Conservation (phyloP, 83 land plant genomes). For the Diphasiastrum complanatum region DNA sequence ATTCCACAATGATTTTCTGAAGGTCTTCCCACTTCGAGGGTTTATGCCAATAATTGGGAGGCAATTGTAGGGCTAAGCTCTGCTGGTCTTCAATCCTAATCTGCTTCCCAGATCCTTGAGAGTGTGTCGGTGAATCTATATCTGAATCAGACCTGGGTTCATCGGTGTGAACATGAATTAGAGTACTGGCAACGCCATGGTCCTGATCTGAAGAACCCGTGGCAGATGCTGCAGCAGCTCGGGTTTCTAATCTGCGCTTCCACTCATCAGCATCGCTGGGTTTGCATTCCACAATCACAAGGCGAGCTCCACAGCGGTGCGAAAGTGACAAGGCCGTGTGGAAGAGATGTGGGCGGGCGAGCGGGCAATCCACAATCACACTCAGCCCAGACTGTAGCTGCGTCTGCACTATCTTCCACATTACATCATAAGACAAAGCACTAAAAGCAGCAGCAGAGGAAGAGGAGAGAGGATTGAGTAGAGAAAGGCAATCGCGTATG, state of each 20-base stretch:
- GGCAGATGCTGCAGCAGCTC: slow-evolving; percentile 10
- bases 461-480: slow-evolving; percentile 16
- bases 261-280: slow-evolving; percentile 42
- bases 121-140: no score
- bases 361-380: slow-evolving; percentile 63
- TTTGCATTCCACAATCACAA: slow-evolving; percentile 53
- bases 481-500: slow-evolving; percentile 43
- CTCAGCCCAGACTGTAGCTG: slow-evolving; percentile 54
- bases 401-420: slow-evolving; percentile 45
- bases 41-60: no score
- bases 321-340: slow-evolving; percentile 29
- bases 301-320: slow-evolving; percentile 8
- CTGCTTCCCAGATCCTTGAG: no score
- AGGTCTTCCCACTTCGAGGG: slow-evolving; percentile 21
- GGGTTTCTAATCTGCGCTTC: slow-evolving; percentile 44
- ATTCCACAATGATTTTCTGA: slow-evolving; percentile 14
- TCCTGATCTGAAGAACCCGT: neutral
- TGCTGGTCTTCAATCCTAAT: no score
- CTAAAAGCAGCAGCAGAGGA: slow-evolving; percentile 37
- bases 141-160: no score
- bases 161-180: no score
- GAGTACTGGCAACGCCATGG: no score
- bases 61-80: no score
- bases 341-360: slow-evolving; percentile 53
- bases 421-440: slow-evolving; percentile 60